A percentile compares a stretch with the other conserved stretches of the same genome.
phyloP scores from a whole-genome alignment of 257 asterid genomes.

The Salvia rosmarinus region DNA sequence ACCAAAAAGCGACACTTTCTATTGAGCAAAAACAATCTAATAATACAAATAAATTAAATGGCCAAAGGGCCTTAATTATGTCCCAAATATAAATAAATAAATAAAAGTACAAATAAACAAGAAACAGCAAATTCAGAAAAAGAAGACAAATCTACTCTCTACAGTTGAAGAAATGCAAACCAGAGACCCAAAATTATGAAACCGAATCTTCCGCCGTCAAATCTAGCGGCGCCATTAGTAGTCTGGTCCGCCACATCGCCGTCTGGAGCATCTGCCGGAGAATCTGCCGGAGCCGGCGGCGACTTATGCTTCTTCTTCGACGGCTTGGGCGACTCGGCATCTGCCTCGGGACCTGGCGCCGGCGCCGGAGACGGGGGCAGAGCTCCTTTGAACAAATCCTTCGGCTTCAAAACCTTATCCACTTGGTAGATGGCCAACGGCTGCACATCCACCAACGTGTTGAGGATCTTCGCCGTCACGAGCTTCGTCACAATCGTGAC shows the following conservation, averaged over 20 bases:
- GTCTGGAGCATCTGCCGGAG: conserved; percentile 44
- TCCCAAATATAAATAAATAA: conserved; percentile 4
- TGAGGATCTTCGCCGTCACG: conserved; percentile 54
- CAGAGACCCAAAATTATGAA: conserved; percentile 29
- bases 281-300: conserved; percentile 37
- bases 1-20: no score
- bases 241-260: conserved; percentile 45
- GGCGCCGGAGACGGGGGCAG: conserved; percentile 48
- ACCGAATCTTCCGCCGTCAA: conserved; percentile 34
- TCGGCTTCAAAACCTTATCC: conserved; percentile 62
- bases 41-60: conserved; percentile 32
- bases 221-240: conserved; percentile 28
- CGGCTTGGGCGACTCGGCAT: conserved; percentile 37
- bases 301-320: conserved; percentile 36
- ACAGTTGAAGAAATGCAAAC: conserved; percentile 31
- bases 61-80: conserved; percentile 9
- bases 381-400: conserved; percentile 56
- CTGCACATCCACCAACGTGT: conserved; percentile 66
- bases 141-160: neutral
- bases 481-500: conserved; percentile 54
- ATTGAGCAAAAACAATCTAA: no score
- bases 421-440: conserved; percentile 64
- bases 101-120: neutral
- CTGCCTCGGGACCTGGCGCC: conserved; percentile 38
- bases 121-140: neutral